phyloP scores from a whole-genome alignment of 495 filamentous ascomycete genomes.

The Cudoniella acicularis region DNA sequence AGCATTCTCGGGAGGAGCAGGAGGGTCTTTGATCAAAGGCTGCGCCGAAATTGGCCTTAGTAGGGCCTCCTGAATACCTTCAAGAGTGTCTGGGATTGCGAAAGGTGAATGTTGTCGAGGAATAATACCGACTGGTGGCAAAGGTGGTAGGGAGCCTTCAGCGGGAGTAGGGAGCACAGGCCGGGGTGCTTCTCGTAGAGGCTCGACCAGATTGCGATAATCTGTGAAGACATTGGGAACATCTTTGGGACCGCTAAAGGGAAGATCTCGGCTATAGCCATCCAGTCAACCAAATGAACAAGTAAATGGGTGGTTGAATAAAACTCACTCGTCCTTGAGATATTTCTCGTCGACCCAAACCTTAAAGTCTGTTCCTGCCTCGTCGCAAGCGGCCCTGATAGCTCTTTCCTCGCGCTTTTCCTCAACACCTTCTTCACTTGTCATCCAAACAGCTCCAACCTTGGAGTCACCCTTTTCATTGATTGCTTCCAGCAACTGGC shows the following conservation, averaged over 20 bases:
- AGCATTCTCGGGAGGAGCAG: conserved; percentile 40
- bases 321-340: conserved; percentile 61
- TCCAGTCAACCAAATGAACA: not conserved
- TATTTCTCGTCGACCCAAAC: conserved; percentile 69
- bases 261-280: conserved; percentile 57
- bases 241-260: conserved; percentile 41
- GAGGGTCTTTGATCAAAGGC: conserved; percentile 34
- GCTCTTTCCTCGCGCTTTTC: conserved; percentile 58
- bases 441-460: conserved; percentile 65
- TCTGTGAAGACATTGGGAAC: conserved; percentile 66
- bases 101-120: conserved; percentile 57
- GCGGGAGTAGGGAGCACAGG: conserved; percentile 39
- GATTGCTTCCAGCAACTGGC: conserved; percentile 39
- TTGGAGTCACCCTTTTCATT: conserved; percentile 29
- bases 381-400: conserved; percentile 43
- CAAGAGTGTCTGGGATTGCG: conserved; percentile 48
- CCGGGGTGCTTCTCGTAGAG: conserved; percentile 56
- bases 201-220: conserved; percentile 63
- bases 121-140: conserved; percentile 40
- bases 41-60: conserved; percentile 46
- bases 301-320: not conserved
- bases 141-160: conserved; percentile 44
- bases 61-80: conserved; percentile 47
- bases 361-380: conserved; percentile 50
- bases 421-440: conserved; percentile 58